Evolutionary conservation across 805 yeast species (phyloP).

Genomic region (Scheffersomyces coipomensis): DNA sequence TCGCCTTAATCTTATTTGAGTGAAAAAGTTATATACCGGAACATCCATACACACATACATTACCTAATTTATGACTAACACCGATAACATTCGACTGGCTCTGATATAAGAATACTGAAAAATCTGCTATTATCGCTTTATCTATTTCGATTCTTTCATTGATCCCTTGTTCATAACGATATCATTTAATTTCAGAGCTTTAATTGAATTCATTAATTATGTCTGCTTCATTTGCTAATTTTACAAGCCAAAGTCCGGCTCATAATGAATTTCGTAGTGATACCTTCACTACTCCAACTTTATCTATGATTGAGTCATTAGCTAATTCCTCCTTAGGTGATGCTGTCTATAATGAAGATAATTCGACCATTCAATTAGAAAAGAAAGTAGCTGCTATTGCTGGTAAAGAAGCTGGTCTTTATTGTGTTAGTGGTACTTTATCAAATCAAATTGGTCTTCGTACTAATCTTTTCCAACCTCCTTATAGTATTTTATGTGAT

Average conservation of each 20-base stretch:
- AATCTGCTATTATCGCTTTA: no score
- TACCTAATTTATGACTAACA: no score
- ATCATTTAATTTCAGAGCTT: no score
- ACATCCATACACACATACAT: slow-evolving; percentile 1
- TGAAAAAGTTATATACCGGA: background rate
- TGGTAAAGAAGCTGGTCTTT: slow-evolving; percentile 80
- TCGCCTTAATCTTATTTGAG: no score
- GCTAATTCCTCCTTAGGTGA: slow-evolving; percentile 68
- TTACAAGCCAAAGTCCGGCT: slow-evolving; percentile 20
- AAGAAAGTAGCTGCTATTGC: slow-evolving; percentile 60
- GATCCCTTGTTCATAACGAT: no score
- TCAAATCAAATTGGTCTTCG: slow-evolving; percentile 86
- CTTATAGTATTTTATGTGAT: slow-evolving; percentile 83
- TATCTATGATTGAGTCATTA: slow-evolving; percentile 62
- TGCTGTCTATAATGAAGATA: slow-evolving; percentile 85
- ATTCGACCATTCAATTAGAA: slow-evolving; percentile 65
- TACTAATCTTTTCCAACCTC: slow-evolving; percentile 75
- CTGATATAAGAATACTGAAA: no score
- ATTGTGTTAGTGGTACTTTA: slow-evolving; percentile 85
- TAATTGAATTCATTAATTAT: no score
- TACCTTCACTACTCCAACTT: slow-evolving; percentile 87
- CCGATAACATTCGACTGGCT: no score
- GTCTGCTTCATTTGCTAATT: slow-evolving; percentile 13
- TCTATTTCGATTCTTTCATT: no score
- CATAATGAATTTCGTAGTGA: slow-evolving; percentile 56